phyloP scores from a whole-genome alignment of 75 land plant genomes.

The Chamaecyparis obtusa region DNA sequence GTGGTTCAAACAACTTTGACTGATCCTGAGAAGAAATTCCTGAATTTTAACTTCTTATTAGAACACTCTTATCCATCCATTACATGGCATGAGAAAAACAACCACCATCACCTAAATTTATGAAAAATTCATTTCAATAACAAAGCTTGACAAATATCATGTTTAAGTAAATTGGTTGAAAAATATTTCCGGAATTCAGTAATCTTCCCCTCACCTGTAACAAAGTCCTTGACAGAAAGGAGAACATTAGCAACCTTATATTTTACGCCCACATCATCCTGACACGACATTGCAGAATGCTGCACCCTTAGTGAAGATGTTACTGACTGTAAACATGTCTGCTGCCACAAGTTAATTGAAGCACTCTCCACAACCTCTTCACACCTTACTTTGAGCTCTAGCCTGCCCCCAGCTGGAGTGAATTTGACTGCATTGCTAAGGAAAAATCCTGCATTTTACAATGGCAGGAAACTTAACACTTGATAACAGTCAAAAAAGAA shows the following conservation, averaged over 20 bases:
- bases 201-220: constrained; percentile 24
- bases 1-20: constrained; percentile 32
- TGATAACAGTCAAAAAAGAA: neutral
- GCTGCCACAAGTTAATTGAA: neutral
- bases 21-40: constrained; percentile 32
- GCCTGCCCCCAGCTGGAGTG: constrained; percentile 38
- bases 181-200: neutral
- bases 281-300: neutral
- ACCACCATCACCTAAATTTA: neutral
- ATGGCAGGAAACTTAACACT: neutral
- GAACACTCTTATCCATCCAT: neutral
- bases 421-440: constrained; percentile 52
- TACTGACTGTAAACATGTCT: neutral
- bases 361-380: constrained; percentile 25
- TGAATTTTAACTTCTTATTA: neutral
- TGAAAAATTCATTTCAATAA: neutral
- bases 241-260: constrained; percentile 28
- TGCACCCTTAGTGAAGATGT: neutral
- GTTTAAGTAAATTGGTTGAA: neutral
- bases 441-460: constrained; percentile 32
- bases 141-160: neutral
- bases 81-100: constrained; percentile 2
- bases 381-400: constrained; percentile 32
- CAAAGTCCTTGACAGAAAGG: constrained; percentile 39
- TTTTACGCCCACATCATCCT: constrained; percentile 1